A percentile compares a stretch with the other conserved stretches of the same genome.
These are phyloP conservation scores for Trichoderma sp. DNA, from an alignment of 2,329 filamentous ascomycete species.

Conservation along the genomic window DNA sequence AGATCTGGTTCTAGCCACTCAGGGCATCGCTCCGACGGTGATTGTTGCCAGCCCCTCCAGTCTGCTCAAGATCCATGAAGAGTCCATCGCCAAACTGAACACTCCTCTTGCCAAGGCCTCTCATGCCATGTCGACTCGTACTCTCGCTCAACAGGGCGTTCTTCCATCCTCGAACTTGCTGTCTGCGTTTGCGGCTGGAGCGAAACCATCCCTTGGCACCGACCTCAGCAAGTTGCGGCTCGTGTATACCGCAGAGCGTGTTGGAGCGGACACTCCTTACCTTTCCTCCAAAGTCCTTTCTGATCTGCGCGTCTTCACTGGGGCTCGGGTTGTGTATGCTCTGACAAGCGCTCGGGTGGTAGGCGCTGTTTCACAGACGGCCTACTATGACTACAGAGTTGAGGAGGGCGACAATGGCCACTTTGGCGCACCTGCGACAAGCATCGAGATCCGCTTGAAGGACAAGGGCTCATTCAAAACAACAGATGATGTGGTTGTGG, in stretches of 20 bases:
- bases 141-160: constrained; percentile 68
- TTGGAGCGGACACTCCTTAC: constrained; percentile 61
- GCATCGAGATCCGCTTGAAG: constrained; percentile 74
- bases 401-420: constrained; percentile 51
- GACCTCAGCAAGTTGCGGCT: constrained; percentile 75
- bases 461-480: constrained; percentile 63
- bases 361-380: constrained; percentile 84
- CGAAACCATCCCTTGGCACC: constrained; percentile 60
- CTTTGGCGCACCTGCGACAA: constrained; percentile 80
- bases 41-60: constrained; percentile 76
- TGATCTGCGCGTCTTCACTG: constrained; percentile 78
- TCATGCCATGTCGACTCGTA: constrained; percentile 71
- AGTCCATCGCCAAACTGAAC: constrained; percentile 59
- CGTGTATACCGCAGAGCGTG: constrained; percentile 75
- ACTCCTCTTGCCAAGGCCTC: constrained; percentile 66
- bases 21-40: constrained; percentile 77
- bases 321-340: constrained; percentile 80
- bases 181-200: constrained; percentile 57
- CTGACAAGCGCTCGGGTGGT: constrained; percentile 81
- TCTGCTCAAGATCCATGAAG: constrained; percentile 66
- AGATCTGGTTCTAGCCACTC: constrained; percentile 71
- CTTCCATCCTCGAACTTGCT: constrained; percentile 60
- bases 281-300: constrained; percentile 72
- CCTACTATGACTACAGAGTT: constrained; percentile 81
- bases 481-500: constrained; percentile 61